Conservation (phyloP, 257 asterid species). For the Nicotiana tabacum region DNA sequence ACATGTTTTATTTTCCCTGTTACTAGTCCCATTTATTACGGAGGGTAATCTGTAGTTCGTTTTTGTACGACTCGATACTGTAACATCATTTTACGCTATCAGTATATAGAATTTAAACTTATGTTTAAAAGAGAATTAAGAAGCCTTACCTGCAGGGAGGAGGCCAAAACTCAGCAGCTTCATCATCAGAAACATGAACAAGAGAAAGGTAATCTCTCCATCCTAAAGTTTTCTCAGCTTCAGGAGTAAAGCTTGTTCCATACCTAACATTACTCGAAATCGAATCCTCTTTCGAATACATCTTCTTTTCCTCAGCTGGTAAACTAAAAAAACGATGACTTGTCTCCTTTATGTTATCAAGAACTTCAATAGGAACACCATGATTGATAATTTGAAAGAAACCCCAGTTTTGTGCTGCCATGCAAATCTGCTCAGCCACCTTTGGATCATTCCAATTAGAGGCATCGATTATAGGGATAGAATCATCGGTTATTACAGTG, state of each 20-base stretch:
- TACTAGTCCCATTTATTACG: background rate
- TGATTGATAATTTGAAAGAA: slow-evolving; percentile 31
- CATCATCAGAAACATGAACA: slow-evolving; percentile 20
- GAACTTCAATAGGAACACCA: slow-evolving; percentile 20
- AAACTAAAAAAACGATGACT: slow-evolving; percentile 18
- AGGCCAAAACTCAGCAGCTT: slow-evolving; percentile 26
- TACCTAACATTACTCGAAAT: slow-evolving; percentile 15
- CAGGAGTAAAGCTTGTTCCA: slow-evolving; percentile 29
- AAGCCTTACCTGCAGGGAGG: slow-evolving; percentile 18
- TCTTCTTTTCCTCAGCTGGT: slow-evolving; percentile 23
- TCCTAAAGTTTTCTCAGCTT: slow-evolving; percentile 26
- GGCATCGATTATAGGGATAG: slow-evolving; percentile 22
- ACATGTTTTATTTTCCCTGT: background rate
- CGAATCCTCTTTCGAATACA: slow-evolving; percentile 16
- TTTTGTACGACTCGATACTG: too few relatives aligned
- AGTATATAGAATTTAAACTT: background rate
- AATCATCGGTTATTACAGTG: background rate
- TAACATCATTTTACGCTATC: background rate
- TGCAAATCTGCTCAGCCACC: slow-evolving; percentile 15
- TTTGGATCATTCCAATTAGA: slow-evolving; percentile 22
- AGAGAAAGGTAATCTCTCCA: slow-evolving; percentile 34
- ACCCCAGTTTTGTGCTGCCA: slow-evolving; percentile 28
- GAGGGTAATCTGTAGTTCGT: background rate
- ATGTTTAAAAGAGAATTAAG: background rate
- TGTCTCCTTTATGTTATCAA: slow-evolving; percentile 21